Evolutionary conservation across 2,329 filamentous ascomycete genomes (phyloP).

Genomic region (Lachnellula arida): DNA sequence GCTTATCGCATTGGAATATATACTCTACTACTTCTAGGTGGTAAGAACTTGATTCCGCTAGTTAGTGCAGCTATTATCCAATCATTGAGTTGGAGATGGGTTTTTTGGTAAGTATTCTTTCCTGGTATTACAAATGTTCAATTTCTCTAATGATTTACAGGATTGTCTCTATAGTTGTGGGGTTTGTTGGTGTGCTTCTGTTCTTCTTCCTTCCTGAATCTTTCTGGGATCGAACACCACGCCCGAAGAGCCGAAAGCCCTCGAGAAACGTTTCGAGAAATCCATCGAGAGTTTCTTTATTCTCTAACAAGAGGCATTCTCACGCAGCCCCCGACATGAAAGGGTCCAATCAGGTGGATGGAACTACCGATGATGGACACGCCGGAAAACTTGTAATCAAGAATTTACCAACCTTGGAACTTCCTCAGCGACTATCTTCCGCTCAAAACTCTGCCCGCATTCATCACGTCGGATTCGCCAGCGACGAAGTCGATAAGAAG

Average conservation of each 20-base stretch:
- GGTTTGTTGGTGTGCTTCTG: constrained; percentile 62
- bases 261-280: constrained; percentile 15
- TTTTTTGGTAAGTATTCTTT: constrained; percentile 64
- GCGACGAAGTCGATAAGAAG: constrained; percentile 22
- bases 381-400: constrained; percentile 6
- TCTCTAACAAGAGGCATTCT: constrained; percentile 12
- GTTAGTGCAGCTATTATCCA: constrained; percentile 83
- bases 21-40: constrained; percentile 79
- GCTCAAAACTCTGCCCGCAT: constrained; percentile 10
- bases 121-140: background rate
- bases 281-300: constrained; percentile 15
- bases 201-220: constrained; percentile 94
- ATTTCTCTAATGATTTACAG: constrained; percentile 38
- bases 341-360: background rate
- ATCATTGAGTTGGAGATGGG: constrained; percentile 78
- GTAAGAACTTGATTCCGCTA: constrained; percentile 85
- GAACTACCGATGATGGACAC: background rate
- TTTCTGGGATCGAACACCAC: constrained; percentile 85
- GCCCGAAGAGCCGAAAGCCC: constrained; percentile 20
- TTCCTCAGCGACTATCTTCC: background rate
- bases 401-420: background rate
- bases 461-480: constrained; percentile 54
- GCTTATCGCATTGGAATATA: constrained; percentile 93
- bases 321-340: background rate
- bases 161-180: constrained; percentile 79